Evolutionary conservation across 805 yeast genomes (phyloP).

Genomic region (Candida broadrunensis): DNA sequence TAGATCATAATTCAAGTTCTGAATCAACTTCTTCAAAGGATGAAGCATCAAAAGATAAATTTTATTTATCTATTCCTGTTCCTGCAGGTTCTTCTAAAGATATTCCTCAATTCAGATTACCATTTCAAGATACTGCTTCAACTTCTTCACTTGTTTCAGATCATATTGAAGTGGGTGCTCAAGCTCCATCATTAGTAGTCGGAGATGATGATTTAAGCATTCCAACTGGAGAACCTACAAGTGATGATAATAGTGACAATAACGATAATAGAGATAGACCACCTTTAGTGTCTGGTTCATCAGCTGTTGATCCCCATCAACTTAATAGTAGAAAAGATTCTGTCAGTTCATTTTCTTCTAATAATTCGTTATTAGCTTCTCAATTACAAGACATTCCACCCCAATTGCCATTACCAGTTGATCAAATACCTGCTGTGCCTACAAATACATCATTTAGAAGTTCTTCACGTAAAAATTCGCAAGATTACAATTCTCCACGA

Average conservation of each 20-base stretch:
- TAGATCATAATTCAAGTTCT: constrained; percentile 1
- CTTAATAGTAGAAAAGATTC: constrained; percentile 15
- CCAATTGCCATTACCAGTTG: constrained; percentile 53
- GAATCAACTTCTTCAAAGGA: constrained; percentile 1
- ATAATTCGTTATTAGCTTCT: constrained; percentile 23
- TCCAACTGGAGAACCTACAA: background rate
- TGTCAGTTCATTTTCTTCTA: constrained; percentile 18
- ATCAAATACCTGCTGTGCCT: constrained; percentile 45
- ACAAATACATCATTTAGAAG: constrained; percentile 32
- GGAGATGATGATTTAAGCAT: background rate
- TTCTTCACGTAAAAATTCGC: constrained; percentile 33
- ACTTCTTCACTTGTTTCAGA: background rate
- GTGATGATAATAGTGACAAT: background rate
- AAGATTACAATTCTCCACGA: constrained; percentile 36
- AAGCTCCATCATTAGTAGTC: constrained; percentile 7
- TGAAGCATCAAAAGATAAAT: constrained; percentile 9
- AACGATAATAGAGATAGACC: constrained; percentile 1
- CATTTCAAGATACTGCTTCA: constrained; percentile 54
- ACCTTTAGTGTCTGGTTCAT: constrained; percentile 3
- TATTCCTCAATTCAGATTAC: constrained; percentile 61
- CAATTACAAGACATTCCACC: constrained; percentile 51
- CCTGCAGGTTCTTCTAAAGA: constrained; percentile 19
- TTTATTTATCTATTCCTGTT: constrained; percentile 19
- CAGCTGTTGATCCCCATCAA: constrained; percentile 25
- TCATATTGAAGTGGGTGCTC: background rate